Conservation (phyloP, 2,329 filamentous ascomycete species). For the Ceratocystis huliohia region DNA sequence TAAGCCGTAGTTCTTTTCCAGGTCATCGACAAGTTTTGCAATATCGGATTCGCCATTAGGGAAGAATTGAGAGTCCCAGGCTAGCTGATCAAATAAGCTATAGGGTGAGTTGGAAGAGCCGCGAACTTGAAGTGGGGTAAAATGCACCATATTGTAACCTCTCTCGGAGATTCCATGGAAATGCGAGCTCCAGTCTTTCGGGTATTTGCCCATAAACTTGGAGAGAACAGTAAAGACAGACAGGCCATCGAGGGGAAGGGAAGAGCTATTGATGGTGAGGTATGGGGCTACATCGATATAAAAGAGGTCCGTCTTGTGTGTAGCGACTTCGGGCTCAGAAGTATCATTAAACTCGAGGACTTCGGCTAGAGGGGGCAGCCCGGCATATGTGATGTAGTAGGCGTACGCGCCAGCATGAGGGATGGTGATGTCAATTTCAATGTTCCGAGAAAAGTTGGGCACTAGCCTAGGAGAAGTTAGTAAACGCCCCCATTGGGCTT, state of each 20-base stretch:
- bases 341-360: constrained; percentile 29
- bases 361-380: constrained; percentile 65
- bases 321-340: neutral
- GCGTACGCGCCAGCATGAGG: constrained; percentile 74
- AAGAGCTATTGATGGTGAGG: constrained; percentile 58
- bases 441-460: constrained; percentile 83
- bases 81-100: constrained; percentile 84
- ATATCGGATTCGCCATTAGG: constrained; percentile 76
- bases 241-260: constrained; percentile 71
- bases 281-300: constrained; percentile 89
- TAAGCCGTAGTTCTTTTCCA: constrained; percentile 74
- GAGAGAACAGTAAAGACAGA: constrained; percentile 90
- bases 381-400: constrained; percentile 86
- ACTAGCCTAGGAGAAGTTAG: constrained; percentile 46
- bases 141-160: constrained; percentile 98
- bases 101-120: constrained; percentile 92
- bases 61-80: constrained; percentile 72
- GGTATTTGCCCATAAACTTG: constrained; percentile 95
- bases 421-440: constrained; percentile 82
- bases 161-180: constrained; percentile 75
- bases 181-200: constrained; percentile 80
- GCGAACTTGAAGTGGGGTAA: constrained; percentile 81
- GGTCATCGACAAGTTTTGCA: constrained; percentile 58
- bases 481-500: neutral
- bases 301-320: constrained; percentile 60